Base-by-base conservation (phyloP, 306 rosid species). In the Acacia confusa region DNA sequence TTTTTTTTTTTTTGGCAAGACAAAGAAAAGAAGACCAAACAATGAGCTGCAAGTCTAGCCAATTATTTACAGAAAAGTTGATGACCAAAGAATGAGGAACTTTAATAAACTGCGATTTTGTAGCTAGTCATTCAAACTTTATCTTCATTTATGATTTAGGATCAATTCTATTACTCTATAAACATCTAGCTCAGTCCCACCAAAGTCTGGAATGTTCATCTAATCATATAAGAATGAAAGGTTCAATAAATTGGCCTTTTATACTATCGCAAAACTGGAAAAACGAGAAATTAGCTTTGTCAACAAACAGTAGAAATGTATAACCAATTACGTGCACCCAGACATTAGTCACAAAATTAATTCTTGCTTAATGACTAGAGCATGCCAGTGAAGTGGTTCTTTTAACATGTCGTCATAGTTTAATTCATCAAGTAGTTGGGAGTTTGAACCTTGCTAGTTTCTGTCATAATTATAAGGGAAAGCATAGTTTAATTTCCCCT, bases 61-160 rank as follows among this genome's bases (percentile, higher is more conserved):
- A 70, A 41, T 22, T n/a, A 22, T 43, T 41, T 41, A 69, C 19
- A 40, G 52, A n/a, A 24, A 53, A 19, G 34, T 50, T 22, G 20
- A 44, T 45, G 28, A 45, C 30, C 28, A 71, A 61, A 71, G 57
- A 40, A 68, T 40, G 41, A 38, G 4, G 16, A 13, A 11, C 16
- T n/a, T 44, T 27, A 9, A 40, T 40, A 69, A 69, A 19, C 4
- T 40, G 12, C 9, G 10, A 36, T 40, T 40, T 69, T 38, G 28
- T n/a, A 69, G 52, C 28, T 7, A 20, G 30, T 69, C 9, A 69
- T 69, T 3, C 43, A 69, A 67, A 36, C 17, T 41, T 55, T 55
- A 55, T 4, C 50, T 96, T 97, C 22, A 55, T 19, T 55, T 55
- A 55, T 95, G 99, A 98, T 88, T 93, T 69, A 92, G 97, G 72